Conservation (phyloP, 1,284 basidiomycete species). For the Peniophora sp. region DNA sequence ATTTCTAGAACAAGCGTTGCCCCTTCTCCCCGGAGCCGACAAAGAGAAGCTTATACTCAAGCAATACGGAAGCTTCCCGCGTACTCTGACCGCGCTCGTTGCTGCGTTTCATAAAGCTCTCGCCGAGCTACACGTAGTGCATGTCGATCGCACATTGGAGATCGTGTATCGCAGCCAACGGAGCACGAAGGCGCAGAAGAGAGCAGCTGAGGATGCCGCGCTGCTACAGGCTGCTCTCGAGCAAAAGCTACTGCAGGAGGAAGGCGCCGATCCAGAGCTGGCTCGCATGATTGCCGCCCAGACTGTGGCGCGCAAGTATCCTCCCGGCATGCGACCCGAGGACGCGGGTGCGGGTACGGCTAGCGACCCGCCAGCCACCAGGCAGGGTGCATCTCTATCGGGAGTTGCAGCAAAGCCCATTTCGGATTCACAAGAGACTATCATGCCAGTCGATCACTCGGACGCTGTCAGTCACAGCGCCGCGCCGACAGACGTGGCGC, state of each 20-base stretch:
- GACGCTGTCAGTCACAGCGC: too few species aligned
- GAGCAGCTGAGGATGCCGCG: not conserved
- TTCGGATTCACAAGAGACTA: not conserved
- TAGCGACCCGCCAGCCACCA: not conserved
- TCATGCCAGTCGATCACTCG: too few species aligned
- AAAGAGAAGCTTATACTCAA: not conserved
- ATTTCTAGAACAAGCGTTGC: constrained; percentile 8
- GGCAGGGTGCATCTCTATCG: not conserved
- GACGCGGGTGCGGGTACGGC: not conserved
- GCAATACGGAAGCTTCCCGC: constrained; percentile 1
- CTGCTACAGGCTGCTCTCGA: not conserved
- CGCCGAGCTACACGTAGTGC: constrained; percentile 24
- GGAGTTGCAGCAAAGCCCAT: too few species aligned
- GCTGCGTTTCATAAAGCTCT: constrained; percentile 19
- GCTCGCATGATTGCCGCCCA: constrained; percentile 64
- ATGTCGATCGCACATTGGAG: constrained; percentile 33
- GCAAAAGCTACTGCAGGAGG: constrained; percentile 20
- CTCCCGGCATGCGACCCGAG: constrained; percentile 50
- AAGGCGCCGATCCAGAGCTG: constrained; percentile 35
- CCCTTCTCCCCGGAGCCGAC: constrained; percentile 2
- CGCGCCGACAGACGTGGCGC: too few species aligned
- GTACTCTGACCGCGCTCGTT: constrained; percentile 23
- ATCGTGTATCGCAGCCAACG: constrained; percentile 43
- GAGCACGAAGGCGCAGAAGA: constrained; percentile 2
- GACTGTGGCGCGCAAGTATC: constrained; percentile 12